phyloP scores from a whole-genome alignment of 768 basidiomycete genomes.

The Neoboletus magnificus region DNA sequence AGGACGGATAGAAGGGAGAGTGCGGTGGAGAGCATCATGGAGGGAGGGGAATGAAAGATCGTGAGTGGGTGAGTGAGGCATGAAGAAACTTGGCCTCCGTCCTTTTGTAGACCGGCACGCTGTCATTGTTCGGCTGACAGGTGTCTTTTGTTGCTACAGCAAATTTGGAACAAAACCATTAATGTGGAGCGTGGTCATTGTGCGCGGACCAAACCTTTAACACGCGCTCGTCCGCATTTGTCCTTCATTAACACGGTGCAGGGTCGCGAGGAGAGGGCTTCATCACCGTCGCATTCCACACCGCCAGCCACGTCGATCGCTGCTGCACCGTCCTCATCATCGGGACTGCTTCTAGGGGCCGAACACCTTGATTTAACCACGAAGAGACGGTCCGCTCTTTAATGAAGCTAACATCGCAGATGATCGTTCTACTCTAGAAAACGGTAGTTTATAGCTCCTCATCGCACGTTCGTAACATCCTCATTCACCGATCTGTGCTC shows the following conservation, averaged over 20 bases:
- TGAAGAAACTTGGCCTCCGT: neutral
- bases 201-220: neutral
- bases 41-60: constrained; percentile 12
- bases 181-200: neutral
- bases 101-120: constrained; percentile 11
- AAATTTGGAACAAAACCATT: constrained; percentile 7
- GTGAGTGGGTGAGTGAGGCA: constrained; percentile 9
- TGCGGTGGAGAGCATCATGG: constrained; percentile 15
- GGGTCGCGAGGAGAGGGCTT: neutral
- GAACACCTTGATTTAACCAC: neutral
- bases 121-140: constrained; percentile 11
- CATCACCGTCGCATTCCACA: constrained; percentile 13
- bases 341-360: neutral
- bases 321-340: too few relatives aligned
- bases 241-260: neutral
- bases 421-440: neutral
- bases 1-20: constrained; percentile 23
- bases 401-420: neutral
- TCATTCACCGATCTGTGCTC: neutral
- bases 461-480: constrained; percentile 4
- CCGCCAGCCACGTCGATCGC: neutral
- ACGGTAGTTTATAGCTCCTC: neutral
- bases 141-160: neutral
- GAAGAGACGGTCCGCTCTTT: neutral
- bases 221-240: neutral